Evolutionary conservation across 176 grass and related monocot species (phyloP), one percentile per base, ranked within the genome.

Genomic region (Carex littledalei): DNA sequence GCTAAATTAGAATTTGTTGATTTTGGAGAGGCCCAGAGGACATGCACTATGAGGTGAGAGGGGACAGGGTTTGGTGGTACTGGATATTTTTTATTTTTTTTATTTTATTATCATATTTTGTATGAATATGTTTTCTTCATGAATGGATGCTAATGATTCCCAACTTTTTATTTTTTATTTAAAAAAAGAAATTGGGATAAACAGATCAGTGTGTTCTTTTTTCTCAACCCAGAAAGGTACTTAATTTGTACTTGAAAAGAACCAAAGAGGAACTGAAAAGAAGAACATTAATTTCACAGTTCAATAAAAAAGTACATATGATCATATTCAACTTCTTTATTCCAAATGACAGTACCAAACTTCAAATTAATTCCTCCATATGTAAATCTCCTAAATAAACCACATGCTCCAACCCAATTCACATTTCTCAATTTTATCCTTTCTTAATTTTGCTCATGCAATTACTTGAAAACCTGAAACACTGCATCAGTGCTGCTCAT

Each of bases 241-340:
- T 39, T 26, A 26, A 26, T 26, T 0, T 16, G 67, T 70, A 70
- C 67, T 52, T 47, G 1, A 47, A 11, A 47, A 45, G 9, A 3
- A 50, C 4, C 18, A 74, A 74, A 47, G 41, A 74, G 3, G n/a
- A 74, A 50, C 5, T 15, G 5, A 52, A 55, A 56, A 14, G 49
- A 54, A 77, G 50, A 32, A 78, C 74, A 54, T 9, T 56, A 56
- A 78, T 56, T 16, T 31, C 21, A 29, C 73, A 77, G 5, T 55
- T 78, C 49, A 78, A 8, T 18, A 18, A 31, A 78, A 78, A 54
- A 77, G 72, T 77, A 54, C 43, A 74, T 77, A 78, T 39, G 5
- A 39, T 32, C 74, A 78, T 78, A 32, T 32, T 32, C 24, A 78
- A 34, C 50, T 18, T 78, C 49, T 78, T 50, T 77, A 31, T 56